Percentiles rank a stretch among this genome's conserved stretches.
phyloP scores from a whole-genome alignment of 1,139 yeast genomes.

The Pichia sp. region DNA sequence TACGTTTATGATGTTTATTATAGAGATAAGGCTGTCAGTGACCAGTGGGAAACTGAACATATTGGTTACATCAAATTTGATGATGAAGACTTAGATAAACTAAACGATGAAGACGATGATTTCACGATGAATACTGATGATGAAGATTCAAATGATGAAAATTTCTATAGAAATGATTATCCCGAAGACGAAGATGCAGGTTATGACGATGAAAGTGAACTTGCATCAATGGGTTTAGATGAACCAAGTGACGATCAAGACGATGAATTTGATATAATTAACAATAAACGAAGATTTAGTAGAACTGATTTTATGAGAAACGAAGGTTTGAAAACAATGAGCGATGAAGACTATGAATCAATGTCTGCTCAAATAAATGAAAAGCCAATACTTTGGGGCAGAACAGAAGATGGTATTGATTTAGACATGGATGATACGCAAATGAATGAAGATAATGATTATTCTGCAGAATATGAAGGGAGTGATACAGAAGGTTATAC shows the following conservation, averaged over 20 bases:
- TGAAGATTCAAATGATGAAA: conserved; percentile 85
- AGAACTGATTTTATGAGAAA: conserved; percentile 22
- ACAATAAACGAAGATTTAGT: conserved; percentile 27
- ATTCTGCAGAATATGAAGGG: conserved; percentile 25
- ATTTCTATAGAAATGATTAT: conserved; percentile 85
- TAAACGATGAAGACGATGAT: conserved; percentile 46
- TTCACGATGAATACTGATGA: conserved; percentile 42
- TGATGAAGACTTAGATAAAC: conserved; percentile 54
- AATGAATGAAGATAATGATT: conserved; percentile 25
- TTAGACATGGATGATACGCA: conserved; percentile 28
- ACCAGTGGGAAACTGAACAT: conserved; percentile 42
- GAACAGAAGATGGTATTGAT: neutral
- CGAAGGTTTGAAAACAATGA: conserved; percentile 27
- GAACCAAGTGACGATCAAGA: conserved; percentile 36
- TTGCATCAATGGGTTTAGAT: conserved; percentile 16
- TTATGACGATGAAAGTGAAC: conserved; percentile 25
- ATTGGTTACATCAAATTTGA: conserved; percentile 65
- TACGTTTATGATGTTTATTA: conserved; percentile 89
- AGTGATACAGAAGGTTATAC: conserved; percentile 14
- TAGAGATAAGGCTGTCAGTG: conserved; percentile 45
- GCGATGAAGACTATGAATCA: conserved; percentile 27
- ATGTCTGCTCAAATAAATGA: conserved; percentile 27
- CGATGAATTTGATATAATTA: conserved; percentile 31
- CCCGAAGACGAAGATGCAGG: conserved; percentile 83
- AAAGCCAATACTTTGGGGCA: conserved; percentile 8